phyloP scores from a whole-genome alignment of 2,329 filamentous ascomycete genomes.

The Stemphylium vesicarium region DNA sequence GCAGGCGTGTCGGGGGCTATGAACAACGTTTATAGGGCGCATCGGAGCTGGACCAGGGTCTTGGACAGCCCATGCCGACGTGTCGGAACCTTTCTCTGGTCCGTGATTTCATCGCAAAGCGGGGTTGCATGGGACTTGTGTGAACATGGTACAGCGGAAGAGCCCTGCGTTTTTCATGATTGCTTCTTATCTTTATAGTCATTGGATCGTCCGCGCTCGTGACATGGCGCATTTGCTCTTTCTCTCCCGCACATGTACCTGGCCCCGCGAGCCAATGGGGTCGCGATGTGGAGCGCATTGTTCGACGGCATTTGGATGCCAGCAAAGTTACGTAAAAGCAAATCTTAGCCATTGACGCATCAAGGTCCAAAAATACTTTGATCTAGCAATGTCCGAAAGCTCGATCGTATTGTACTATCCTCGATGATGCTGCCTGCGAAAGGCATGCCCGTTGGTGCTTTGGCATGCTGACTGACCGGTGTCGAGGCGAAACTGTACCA shows the following conservation, averaged over 20 bases:
- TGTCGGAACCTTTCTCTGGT: not conserved
- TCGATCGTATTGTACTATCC: not conserved
- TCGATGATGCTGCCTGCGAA: not conserved
- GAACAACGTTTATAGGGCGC: not conserved
- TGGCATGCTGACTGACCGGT: not conserved
- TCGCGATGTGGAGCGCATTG: not conserved
- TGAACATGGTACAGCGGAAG: not conserved
- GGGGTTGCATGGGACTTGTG: conserved; percentile 3
- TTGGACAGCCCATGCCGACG: not conserved
- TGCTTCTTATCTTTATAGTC: conserved; percentile 1
- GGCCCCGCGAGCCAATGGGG: not conserved
- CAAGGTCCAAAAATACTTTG: not conserved
- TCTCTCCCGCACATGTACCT: not conserved
- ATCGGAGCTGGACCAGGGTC: not conserved
- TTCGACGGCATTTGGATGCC: not conserved
- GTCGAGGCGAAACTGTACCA: conserved; percentile 1
- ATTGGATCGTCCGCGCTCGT: not conserved
- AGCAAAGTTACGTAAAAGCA: not conserved
- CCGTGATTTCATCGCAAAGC: not conserved
- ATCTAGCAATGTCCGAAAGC: not conserved
- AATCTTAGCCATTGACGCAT: not conserved
- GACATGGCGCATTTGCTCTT: not conserved
- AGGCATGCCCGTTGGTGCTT: not conserved
- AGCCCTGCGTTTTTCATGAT: conserved; percentile 6
- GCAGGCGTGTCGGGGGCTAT: not conserved